Conservation (phyloP, 176 grass and related monocot genomes). For the Triticum dicoccoides region DNA sequence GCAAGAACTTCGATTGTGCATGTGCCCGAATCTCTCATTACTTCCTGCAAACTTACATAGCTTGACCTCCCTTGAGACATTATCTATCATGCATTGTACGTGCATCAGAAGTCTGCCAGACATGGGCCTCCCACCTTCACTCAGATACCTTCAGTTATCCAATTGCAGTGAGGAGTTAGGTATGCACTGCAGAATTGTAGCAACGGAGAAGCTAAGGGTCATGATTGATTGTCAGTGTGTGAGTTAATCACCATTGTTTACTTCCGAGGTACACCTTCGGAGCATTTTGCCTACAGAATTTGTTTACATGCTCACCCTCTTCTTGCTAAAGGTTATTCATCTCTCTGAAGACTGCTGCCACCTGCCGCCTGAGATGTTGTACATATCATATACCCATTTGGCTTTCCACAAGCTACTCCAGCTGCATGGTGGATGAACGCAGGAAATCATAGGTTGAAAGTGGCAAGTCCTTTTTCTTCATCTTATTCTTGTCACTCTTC, state of each 20-base stretch:
- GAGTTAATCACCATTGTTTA: too few relatives aligned
- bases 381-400: too few relatives aligned
- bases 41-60: not conserved
- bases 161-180: not conserved
- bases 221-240: too few relatives aligned
- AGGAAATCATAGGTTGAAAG: too few relatives aligned
- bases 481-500: too few relatives aligned
- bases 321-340: not conserved
- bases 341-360: not conserved
- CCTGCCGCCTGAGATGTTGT: not conserved
- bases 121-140: conserved; percentile 5
- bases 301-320: not conserved
- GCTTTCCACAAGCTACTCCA: too few relatives aligned
- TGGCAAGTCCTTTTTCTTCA: too few relatives aligned
- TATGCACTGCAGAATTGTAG: not conserved
- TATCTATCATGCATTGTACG: accelerated
- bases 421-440: too few relatives aligned
- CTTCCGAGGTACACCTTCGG: not conserved
- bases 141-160: accelerated
- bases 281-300: not conserved
- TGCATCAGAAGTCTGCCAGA: not conserved
- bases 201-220: not conserved
- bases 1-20: not conserved
- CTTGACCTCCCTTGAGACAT: not conserved
- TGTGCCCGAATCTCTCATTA: not conserved